These are phyloP conservation scores for Chaetomium sp. DNA, from an alignment of 2,329 filamentous ascomycete genomes.

Conservation along the genomic window DNA sequence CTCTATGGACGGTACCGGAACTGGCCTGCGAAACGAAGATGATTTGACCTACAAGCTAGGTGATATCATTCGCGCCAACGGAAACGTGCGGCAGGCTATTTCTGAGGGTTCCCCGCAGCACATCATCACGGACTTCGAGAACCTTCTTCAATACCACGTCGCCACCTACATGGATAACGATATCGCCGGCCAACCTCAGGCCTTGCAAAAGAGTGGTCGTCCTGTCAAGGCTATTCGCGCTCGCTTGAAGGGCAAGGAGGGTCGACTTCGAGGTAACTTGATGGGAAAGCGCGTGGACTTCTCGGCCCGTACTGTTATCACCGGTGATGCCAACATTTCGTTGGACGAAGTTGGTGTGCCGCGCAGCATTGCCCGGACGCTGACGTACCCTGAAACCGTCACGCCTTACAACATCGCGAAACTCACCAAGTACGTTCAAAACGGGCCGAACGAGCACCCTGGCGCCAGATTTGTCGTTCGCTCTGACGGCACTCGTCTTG, in stretches of 20 bases:
- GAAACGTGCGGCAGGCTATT: constrained; percentile 85
- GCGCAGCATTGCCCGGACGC: constrained; percentile 79
- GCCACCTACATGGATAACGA: constrained; percentile 99
- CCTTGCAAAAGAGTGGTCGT: constrained; percentile 92
- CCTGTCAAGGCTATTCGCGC: constrained; percentile 95
- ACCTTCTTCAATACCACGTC: constrained; percentile 91
- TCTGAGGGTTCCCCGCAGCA: constrained; percentile 88
- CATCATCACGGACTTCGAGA: constrained; percentile 84
- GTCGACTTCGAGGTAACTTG: constrained; percentile 92
- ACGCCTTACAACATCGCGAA: constrained; percentile 97
- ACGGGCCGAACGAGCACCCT: constrained; percentile 90
- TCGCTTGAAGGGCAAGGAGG: constrained; percentile 98
- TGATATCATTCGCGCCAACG: constrained; percentile 96
- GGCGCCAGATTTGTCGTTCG: constrained; percentile 96
- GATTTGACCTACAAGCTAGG: constrained; percentile 99
- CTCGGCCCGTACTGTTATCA: constrained; percentile 98
- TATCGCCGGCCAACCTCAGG: constrained; percentile 89
- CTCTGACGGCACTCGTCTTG: constrained; percentile 87
- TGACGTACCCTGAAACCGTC: constrained; percentile 96
- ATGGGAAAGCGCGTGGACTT: constrained; percentile 99
- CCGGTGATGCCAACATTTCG: constrained; percentile 92
- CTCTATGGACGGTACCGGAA: constrained; percentile 88
- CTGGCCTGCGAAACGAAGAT: constrained; percentile 91
- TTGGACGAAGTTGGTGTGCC: constrained; percentile 97
- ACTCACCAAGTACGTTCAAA: constrained; percentile 80